phyloP scores from a whole-genome alignment of 2,329 filamentous ascomycete species.

The Coccinonectria pachysandricola region DNA sequence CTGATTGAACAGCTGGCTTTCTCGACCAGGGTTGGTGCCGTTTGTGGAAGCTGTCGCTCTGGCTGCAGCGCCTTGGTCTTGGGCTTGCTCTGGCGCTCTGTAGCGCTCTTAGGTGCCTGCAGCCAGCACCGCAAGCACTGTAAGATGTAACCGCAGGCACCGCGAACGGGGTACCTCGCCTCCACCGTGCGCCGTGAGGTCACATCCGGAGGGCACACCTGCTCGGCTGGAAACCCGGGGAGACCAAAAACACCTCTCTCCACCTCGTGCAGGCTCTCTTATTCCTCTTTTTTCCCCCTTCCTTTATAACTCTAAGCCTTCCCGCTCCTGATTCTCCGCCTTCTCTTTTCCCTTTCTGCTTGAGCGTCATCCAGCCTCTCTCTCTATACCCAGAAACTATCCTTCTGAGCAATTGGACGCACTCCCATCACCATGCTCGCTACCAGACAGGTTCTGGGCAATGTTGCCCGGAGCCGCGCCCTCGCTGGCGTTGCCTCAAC shows the following conservation, averaged over 20 bases:
- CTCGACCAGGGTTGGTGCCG: no score
- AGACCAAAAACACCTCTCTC: slow-evolving; percentile 19
- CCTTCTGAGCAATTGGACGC: no score
- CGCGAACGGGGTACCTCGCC: slow-evolving; percentile 9
- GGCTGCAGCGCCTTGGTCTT: no score
- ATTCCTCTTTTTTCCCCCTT: slow-evolving; percentile 5
- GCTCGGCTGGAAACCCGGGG: slow-evolving; percentile 13
- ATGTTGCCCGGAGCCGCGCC: slow-evolving; percentile 50
- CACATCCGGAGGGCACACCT: slow-evolving; percentile 9
- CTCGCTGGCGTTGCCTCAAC: slow-evolving; percentile 47
- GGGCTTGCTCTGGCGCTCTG: no score
- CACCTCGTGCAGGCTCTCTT: slow-evolving; percentile 11
- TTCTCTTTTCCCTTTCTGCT: slow-evolving; percentile 10
- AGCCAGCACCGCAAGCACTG: no score
- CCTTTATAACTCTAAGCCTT: no score
- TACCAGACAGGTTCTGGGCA: slow-evolving; percentile 60
- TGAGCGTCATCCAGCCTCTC: no score
- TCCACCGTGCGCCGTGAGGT: slow-evolving; percentile 10
- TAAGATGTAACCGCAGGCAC: no score
- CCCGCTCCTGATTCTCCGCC: no score
- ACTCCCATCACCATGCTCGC: slow-evolving; percentile 53
- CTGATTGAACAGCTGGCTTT: no score
- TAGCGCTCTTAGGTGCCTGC: slow-evolving; percentile 4
- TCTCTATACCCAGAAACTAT: no score
- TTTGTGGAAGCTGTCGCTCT: no score